These are phyloP conservation scores for Thermothielavioides terrestris DNA, from an alignment of 495 filamentous ascomycete genomes.

Conservation along the genomic window DNA sequence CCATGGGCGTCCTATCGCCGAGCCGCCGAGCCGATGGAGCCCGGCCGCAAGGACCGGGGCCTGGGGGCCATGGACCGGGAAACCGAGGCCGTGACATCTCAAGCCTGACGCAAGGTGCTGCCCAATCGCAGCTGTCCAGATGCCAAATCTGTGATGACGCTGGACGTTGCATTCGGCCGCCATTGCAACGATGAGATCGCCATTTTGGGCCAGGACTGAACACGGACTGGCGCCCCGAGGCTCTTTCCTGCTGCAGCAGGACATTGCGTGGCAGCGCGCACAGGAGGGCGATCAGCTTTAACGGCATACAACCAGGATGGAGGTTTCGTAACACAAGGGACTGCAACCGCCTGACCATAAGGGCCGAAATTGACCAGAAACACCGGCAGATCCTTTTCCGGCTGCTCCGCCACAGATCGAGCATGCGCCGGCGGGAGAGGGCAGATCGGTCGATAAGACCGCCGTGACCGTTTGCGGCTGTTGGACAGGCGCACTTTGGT, in stretches of 20 bases:
- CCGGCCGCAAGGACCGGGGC: neutral
- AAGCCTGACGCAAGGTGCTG: neutral
- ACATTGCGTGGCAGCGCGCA: neutral
- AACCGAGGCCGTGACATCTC: neutral
- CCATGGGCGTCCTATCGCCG: neutral
- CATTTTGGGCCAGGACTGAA: neutral
- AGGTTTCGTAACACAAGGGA: neutral
- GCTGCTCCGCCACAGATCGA: neutral
- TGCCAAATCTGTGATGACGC: neutral
- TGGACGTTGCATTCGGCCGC: neutral
- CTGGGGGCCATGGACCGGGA: neutral
- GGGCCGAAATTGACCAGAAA: neutral
- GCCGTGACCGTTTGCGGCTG: too few relatives aligned
- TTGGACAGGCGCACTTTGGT: neutral
- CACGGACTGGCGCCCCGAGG: neutral
- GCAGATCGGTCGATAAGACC: too few relatives aligned
- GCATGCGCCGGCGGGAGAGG: too few relatives aligned
- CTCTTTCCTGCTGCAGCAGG: constrained; percentile 2
- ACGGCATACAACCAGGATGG: neutral
- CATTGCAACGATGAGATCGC: neutral
- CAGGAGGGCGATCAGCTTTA: neutral
- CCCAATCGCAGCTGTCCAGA: neutral
- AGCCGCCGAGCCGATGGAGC: neutral
- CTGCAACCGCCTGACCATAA: too few relatives aligned
- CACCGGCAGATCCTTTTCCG: neutral